Evolutionary conservation across 805 yeast genomes (phyloP).

Genomic region (Yarrowia sp.): DNA sequence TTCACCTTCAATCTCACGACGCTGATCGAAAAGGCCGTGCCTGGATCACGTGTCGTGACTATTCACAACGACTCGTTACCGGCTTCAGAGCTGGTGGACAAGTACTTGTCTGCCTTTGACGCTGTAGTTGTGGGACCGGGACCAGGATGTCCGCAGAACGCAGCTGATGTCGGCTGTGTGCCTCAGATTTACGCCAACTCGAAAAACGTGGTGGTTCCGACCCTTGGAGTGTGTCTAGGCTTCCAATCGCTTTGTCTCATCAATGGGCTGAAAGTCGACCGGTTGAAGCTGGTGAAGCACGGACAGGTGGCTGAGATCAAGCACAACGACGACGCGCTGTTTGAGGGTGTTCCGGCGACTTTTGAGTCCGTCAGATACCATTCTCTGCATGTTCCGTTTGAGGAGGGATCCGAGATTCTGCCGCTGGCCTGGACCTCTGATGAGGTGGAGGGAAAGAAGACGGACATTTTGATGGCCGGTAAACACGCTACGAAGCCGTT

Average conservation of each 20-base stretch:
- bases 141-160: conserved; percentile 79
- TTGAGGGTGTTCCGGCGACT: conserved; percentile 42
- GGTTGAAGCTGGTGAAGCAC: conserved; percentile 64
- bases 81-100: conserved; percentile 39
- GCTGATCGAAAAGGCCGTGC: conserved; percentile 52
- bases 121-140: conserved; percentile 94
- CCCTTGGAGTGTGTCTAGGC: conserved; percentile 91
- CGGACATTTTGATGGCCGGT: conserved; percentile 72
- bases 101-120: conserved; percentile 55
- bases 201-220: conserved; percentile 50
- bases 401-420: background rate
- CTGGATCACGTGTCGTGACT: conserved; percentile 51
- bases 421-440: conserved; percentile 58
- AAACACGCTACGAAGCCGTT: conserved; percentile 61
- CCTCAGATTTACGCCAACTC: conserved; percentile 50
- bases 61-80: conserved; percentile 62
- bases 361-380: conserved; percentile 85
- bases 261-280: conserved; percentile 55
- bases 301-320: conserved; percentile 72
- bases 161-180: conserved; percentile 71
- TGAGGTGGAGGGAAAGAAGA: conserved; percentile 35
- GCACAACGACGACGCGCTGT: conserved; percentile 42
- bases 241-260: conserved; percentile 75
- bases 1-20: conserved; percentile 79
- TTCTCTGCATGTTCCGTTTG: conserved; percentile 58